These are phyloP conservation scores for Cryphonectria japonica DNA, from an alignment of 2,329 filamentous ascomycete genomes.

Conservation along the genomic window DNA sequence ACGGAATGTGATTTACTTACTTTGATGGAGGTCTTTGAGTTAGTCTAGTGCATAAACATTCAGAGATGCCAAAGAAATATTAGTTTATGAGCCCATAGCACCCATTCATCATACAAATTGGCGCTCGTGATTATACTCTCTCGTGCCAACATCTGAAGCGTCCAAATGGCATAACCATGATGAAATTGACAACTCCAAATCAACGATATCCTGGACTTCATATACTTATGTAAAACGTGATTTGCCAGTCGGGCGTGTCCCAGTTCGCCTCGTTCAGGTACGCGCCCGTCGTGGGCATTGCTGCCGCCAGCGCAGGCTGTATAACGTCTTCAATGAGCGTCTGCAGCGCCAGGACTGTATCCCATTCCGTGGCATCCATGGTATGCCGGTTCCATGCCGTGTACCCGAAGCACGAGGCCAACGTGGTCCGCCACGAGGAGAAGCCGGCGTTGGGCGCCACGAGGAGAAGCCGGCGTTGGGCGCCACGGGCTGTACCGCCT, in stretches of 20 bases:
- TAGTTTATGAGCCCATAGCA: too few relatives aligned
- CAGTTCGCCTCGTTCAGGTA: slow-evolving; percentile 16
- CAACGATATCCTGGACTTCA: too few relatives aligned
- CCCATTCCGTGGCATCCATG: not conserved
- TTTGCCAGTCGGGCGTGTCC: slow-evolving; percentile 25
- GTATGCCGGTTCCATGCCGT: not conserved
- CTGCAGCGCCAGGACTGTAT: not conserved
- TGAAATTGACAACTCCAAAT: too few relatives aligned
- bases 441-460: slow-evolving; percentile 3
- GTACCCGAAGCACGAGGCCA: slow-evolving; percentile 3
- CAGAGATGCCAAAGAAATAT: too few relatives aligned
- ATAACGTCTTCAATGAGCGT: not conserved
- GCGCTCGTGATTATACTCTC: too few relatives aligned
- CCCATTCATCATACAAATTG: too few relatives aligned
- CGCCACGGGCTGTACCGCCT: not conserved
- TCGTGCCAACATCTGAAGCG: too few relatives aligned
- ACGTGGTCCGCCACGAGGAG: not conserved
- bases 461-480: slow-evolving; percentile 4
- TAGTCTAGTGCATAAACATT: not conserved
- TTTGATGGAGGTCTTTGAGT: not conserved
- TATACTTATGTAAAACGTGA: slow-evolving; percentile 26
- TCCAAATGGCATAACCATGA: too few relatives aligned
- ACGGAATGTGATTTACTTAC: not conserved
- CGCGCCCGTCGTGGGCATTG: not conserved
- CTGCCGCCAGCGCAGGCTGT: not conserved